Evolutionary conservation across 2,329 filamentous ascomycete species (phyloP), one percentile per base, ranked within the genome.

Genomic region (Ophiostoma fasciatum): DNA sequence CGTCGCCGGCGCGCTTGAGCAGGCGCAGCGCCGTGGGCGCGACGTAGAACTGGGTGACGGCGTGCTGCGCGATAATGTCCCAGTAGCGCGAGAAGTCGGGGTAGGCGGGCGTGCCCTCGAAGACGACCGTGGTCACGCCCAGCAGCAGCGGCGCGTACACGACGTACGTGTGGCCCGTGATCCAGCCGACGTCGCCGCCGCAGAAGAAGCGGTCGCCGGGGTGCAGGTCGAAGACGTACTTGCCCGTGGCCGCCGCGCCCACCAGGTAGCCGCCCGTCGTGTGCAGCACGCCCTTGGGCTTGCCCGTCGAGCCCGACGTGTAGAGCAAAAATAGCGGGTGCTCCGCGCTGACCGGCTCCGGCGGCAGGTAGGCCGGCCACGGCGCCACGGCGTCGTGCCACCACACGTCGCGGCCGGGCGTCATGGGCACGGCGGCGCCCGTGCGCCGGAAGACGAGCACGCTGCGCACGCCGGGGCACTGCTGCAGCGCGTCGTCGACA

Each of bases 321-420:
- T 98, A 98, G 38, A 98, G 80, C 40, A 98, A 66, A 74, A 96
- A 98, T 8, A 98, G 73, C 39, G 90, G 90, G 53, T 98, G 90
- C 60, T 98, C 90, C 1, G 90, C 82, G 66, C 73, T 83, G 71
- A 98, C 80, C 46, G 75, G 61, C 66, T 92, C 87, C 10, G 88
- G 87, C 21, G 88, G 67, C 53, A 92, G 78, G 68, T 96, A 96
- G 50, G 75, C 70, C 45, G 90, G 90, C 74, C 84, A 96, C 66
- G 94, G 96, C 57, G 92, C 83, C 37, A 88, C 78, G 70, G 96
- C 88, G 64, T 96, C 90, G 60, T 96, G 85, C 90, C 90, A 98
- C 90, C 90, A 98, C 54, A 74, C 70, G 60, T 98, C 90, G 51
- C 90, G 78, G 46, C 84, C 85, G 47, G 74, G 61, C 35, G 84